Evolutionary conservation across 169 alveolate genomes (phyloP).

Genomic region (Fabrea salina): DNA sequence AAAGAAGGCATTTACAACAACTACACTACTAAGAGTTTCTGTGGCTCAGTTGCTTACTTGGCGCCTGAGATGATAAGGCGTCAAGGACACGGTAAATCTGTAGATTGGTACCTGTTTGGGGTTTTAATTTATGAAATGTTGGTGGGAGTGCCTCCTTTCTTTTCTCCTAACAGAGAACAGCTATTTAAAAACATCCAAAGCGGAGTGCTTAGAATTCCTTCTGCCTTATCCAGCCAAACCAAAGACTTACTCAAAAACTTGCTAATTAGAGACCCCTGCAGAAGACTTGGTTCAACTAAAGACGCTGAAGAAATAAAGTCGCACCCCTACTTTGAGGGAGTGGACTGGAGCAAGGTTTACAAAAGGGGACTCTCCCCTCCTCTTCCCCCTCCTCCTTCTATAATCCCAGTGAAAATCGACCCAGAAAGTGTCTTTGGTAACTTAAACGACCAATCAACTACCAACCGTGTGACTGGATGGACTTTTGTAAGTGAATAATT

Average conservation of each 20-base stretch:
- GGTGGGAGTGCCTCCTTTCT: conserved; percentile 82
- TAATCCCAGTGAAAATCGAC: not conserved
- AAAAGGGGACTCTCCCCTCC: conserved; percentile 23
- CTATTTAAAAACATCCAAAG: conserved; percentile 71
- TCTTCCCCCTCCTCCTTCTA: not conserved
- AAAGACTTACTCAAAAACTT: conserved; percentile 55
- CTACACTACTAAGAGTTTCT: conserved; percentile 43
- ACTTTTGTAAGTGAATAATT: too few relatives aligned
- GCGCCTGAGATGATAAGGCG: conserved; percentile 87
- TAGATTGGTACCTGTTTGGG: conserved; percentile 86
- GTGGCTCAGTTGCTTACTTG: conserved; percentile 79
- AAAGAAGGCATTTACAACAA: conserved; percentile 59
- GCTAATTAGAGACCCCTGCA: conserved; percentile 65
- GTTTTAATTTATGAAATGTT: conserved; percentile 83
- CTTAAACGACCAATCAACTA: too few relatives aligned
- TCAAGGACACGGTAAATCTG: conserved; percentile 83
- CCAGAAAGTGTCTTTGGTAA: conserved; percentile 12
- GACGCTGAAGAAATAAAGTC: conserved; percentile 76
- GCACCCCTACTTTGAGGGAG: conserved; percentile 68
- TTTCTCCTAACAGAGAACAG: conserved; percentile 59
- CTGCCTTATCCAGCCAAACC: conserved; percentile 55
- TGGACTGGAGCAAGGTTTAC: conserved; percentile 73
- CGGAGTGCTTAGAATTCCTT: conserved; percentile 67
- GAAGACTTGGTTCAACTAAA: conserved; percentile 63
- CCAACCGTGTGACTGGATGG: not conserved